These are phyloP conservation scores for Avena atlantica DNA, from an alignment of 176 grass and related monocot species.

Conservation along the genomic window DNA sequence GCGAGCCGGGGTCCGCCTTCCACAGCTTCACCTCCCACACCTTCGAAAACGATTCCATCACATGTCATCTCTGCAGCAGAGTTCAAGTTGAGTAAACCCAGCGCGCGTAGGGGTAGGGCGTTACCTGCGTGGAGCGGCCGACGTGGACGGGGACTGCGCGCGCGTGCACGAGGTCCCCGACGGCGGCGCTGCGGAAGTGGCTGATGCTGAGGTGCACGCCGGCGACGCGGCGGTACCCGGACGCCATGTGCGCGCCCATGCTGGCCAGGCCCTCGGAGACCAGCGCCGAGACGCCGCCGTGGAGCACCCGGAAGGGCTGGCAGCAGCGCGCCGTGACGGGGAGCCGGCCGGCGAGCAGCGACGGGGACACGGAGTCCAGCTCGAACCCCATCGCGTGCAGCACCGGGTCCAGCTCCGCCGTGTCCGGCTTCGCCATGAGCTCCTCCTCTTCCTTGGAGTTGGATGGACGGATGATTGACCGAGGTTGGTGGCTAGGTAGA, in stretches of 20 bases:
- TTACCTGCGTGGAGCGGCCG: slow-evolving; percentile 73
- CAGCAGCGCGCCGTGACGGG: slow-evolving; percentile 61
- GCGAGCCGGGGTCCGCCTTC: slow-evolving; percentile 43
- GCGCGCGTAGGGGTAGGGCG: neutral
- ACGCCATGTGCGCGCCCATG: slow-evolving; percentile 94
- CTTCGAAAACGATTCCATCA: slow-evolving; percentile 10
- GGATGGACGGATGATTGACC: neutral
- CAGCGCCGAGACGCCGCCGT: slow-evolving; percentile 78
- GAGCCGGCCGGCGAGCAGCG: slow-evolving; percentile 55
- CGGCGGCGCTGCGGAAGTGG: slow-evolving; percentile 70
- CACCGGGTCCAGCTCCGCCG: slow-evolving; percentile 62
- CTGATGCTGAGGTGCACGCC: slow-evolving; percentile 83
- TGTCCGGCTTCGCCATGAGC: slow-evolving; percentile 39
- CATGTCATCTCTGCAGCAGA: neutral
- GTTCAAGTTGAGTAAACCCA: neutral
- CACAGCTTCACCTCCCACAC: slow-evolving; percentile 89
- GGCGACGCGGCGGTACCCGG: slow-evolving; percentile 67
- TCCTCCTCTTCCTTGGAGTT: neutral
- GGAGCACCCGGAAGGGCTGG: slow-evolving; percentile 90
- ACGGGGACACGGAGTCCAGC: slow-evolving; percentile 60
- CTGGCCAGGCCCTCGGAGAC: slow-evolving; percentile 77
- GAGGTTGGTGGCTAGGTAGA: neutral
- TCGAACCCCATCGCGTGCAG: slow-evolving; percentile 72
- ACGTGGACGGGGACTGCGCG: slow-evolving; percentile 60
- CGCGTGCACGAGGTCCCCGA: slow-evolving; percentile 69